phyloP scores from a whole-genome alignment of 1,139 yeast genomes.

The Sugiyamaella novakii region DNA sequence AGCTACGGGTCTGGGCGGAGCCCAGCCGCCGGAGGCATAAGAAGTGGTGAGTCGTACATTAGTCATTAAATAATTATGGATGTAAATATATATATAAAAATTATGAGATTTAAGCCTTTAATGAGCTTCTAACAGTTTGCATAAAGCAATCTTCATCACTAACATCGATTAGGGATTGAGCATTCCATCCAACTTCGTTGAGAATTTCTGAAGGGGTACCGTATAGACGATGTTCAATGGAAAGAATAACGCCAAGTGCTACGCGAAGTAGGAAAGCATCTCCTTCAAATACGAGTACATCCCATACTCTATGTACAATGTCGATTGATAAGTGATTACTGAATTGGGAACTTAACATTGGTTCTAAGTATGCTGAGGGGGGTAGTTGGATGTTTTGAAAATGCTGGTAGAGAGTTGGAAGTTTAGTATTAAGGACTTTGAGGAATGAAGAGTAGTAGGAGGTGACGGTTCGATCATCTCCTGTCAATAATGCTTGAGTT shows the following conservation, averaged over 20 bases:
- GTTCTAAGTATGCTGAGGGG: constrained; percentile 44
- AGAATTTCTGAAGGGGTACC: constrained; percentile 54
- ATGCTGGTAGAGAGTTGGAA: constrained; percentile 54
- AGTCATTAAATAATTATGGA: constrained; percentile 11
- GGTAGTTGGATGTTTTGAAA: constrained; percentile 48
- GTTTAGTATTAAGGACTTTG: constrained; percentile 48
- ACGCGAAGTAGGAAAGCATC: constrained; percentile 54
- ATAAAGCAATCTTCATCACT: constrained; percentile 57
- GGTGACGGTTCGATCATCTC: constrained; percentile 32
- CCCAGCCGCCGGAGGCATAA: not conserved
- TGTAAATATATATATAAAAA: not conserved
- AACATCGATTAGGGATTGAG: constrained; percentile 43
- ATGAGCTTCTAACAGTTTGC: constrained; percentile 44
- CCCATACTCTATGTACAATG: constrained; percentile 51
- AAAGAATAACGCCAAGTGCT: constrained; percentile 52
- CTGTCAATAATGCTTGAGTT: constrained; percentile 34
- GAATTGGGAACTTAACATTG: constrained; percentile 44
- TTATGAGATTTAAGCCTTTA: constrained; percentile 28
- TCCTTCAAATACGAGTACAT: constrained; percentile 63
- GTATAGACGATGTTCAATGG: constrained; percentile 55
- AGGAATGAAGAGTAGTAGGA: constrained; percentile 50
- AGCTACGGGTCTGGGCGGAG: not conserved
- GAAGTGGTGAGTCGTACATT: constrained; percentile 1
- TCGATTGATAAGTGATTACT: constrained; percentile 45
- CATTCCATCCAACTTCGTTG: constrained; percentile 40